Evolutionary conservation across 306 rosid species (phyloP), one percentile per base, ranked within the genome.

Genomic region (Lotus japonicus): DNA sequence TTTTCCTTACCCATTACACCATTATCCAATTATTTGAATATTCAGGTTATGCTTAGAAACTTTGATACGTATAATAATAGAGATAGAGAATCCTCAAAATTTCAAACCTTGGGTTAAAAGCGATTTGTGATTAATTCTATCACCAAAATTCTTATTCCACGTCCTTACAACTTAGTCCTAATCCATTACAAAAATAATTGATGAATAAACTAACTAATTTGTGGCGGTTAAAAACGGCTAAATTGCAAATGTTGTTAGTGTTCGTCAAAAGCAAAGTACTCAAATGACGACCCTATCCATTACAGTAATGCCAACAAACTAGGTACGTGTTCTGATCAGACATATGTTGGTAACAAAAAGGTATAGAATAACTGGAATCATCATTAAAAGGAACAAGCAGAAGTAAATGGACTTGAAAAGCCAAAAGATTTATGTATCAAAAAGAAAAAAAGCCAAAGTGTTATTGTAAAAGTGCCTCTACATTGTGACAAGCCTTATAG

Each of bases 1-100:
- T 80, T 71, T 68, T 82, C 87, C 77, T 44, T 73, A 16, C 75
- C 75, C 71, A 55, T 38, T 61, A 50, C 68, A 79, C 39, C 76
- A 58, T 76, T 36, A 39, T 73, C 75, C 61, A 58, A 79, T 41
- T 64, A 72, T 75, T 67, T 73, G 73, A 66, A 71, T 70, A 74
- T 71, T 71, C 43, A n/a, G 66, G 77, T 23, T 51, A 65, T 44
- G 0, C 41, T 79, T 79, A 26, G 62, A 71, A 74, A 78, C 66
- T 65, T 79, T 76, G 78, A 76, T 80, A 73, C 70, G 66, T 69
- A 70, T 51, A 49, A 23, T 55, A 51, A n/a, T n/a, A n/a, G n/a
- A n/a, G 44, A 55, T 11, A 78, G 72, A 74, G 60, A 60, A 71
- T 57, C 64, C 68, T n/a, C 55, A 15, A 28, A 12, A 21, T 77